Percentiles rank a stretch among this genome's conserved stretches.
These are phyloP conservation scores for Pseudonitzschia pungens DNA, from an alignment of 108 stramenopile genomes.

Conservation along the genomic window DNA sequence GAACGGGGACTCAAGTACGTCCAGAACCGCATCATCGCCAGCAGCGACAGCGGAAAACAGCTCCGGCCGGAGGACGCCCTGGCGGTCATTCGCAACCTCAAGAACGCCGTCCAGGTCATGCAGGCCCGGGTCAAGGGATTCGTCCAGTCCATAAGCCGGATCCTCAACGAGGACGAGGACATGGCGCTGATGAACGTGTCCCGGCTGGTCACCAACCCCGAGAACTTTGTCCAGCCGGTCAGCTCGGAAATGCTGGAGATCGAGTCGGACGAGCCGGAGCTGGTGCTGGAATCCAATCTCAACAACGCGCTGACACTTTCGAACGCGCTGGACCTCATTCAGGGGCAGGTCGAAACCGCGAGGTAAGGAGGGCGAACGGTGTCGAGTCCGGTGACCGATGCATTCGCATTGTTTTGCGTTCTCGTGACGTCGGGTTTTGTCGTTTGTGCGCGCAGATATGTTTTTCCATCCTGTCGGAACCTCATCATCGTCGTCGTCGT, in stretches of 20 bases:
- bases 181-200: conserved; percentile 89
- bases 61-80: conserved; percentile 52
- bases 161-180: conserved; percentile 87
- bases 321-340: conserved; percentile 71
- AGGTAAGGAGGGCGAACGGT: not conserved
- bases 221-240: conserved; percentile 84
- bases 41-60: conserved; percentile 36
- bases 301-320: conserved; percentile 66
- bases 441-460: not conserved
- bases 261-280: conserved; percentile 88
- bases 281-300: conserved; percentile 80
- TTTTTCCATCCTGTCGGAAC: not conserved
- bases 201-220: conserved; percentile 77
- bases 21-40: conserved; percentile 6
- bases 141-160: conserved; percentile 66
- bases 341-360: conserved; percentile 73
- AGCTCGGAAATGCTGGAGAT: conserved; percentile 68
- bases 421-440: not conserved
- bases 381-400: not conserved
- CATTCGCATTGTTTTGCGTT: not conserved
- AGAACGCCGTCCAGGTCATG: conserved; percentile 76
- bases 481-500: not conserved
- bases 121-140: conserved; percentile 75
- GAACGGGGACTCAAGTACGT: conserved; percentile 4
- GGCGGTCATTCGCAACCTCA: conserved; percentile 65